These are phyloP conservation scores for Aspergillus sp. DNA, from an alignment of 2,329 filamentous ascomycete genomes.

Conservation along the genomic window DNA sequence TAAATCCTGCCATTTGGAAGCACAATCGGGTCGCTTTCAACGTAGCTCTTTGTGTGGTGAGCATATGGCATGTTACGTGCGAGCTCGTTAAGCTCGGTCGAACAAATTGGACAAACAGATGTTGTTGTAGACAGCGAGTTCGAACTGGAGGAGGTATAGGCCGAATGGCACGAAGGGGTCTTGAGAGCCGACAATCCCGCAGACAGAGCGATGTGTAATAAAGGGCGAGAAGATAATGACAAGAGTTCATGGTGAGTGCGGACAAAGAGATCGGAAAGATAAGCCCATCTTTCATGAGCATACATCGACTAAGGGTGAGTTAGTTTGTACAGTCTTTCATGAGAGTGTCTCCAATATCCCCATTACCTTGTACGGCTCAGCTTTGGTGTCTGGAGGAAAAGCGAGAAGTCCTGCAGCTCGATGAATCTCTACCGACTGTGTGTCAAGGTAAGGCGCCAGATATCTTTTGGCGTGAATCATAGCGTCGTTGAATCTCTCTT, in stretches of 20 bases:
- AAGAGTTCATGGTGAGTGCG: conserved; percentile 84
- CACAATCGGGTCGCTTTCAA: conserved; percentile 83
- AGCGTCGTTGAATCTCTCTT: conserved; percentile 70
- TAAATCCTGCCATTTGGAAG: conserved; percentile 88
- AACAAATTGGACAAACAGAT: conserved; percentile 91
- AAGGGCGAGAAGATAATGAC: conserved; percentile 75
- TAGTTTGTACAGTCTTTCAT: background rate
- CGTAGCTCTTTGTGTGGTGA: conserved; percentile 89
- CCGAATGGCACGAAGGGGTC: conserved; percentile 86
- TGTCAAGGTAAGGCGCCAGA: conserved; percentile 69
- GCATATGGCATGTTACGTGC: conserved; percentile 89
- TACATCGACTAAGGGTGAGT: conserved; percentile 64
- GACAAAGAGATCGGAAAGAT: conserved; percentile 78
- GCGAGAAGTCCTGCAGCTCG: conserved; percentile 80
- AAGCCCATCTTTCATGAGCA: conserved; percentile 69
- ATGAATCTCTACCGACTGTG: conserved; percentile 68
- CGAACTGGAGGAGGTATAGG: conserved; percentile 58
- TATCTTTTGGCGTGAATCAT: conserved; percentile 81
- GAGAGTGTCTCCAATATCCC: background rate
- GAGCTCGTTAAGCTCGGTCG: conserved; percentile 88
- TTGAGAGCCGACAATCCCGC: conserved; percentile 93
- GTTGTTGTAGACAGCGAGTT: conserved; percentile 62
- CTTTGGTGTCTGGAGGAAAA: conserved; percentile 63
- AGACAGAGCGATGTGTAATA: conserved; percentile 86
- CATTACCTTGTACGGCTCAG: conserved; percentile 61